These are phyloP conservation scores for Penicillium aurantiogriseum DNA, from an alignment of 2,329 filamentous ascomycete genomes.

Conservation along the genomic window DNA sequence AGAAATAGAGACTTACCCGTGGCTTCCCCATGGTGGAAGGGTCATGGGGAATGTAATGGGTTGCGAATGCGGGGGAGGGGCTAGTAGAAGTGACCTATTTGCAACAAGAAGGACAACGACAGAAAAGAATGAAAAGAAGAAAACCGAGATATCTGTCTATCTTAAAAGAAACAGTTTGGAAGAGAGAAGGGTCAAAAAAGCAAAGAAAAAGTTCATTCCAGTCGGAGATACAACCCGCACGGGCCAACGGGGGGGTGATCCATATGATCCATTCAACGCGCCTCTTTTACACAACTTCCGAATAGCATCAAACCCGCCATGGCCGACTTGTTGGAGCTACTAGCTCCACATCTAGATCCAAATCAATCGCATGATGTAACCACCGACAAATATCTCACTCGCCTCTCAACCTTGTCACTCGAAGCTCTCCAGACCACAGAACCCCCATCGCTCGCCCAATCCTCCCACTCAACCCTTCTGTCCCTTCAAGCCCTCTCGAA, in stretches of 20 bases:
- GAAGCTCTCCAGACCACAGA: slow-evolving; percentile 71
- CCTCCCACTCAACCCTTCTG: slow-evolving; percentile 74
- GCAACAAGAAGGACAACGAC: not conserved
- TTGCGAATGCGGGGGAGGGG: slow-evolving; percentile 21
- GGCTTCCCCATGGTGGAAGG: slow-evolving; percentile 55
- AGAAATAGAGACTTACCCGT: slow-evolving; percentile 44
- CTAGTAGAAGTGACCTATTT: slow-evolving; percentile 7
- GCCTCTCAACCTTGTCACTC: slow-evolving; percentile 73
- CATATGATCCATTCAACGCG: slow-evolving; percentile 12
- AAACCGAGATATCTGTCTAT: not conserved
- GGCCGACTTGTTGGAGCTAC: slow-evolving; percentile 74
- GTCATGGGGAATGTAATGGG: slow-evolving; percentile 21
- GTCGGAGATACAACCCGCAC: slow-evolving; percentile 30
- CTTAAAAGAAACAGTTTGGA: not conserved
- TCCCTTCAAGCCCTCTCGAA: slow-evolving; percentile 86
- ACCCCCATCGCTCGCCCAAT: slow-evolving; percentile 74
- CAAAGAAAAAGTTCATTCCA: slow-evolving; percentile 16
- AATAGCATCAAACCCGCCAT: slow-evolving; percentile 41
- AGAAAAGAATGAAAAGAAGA: not conserved
- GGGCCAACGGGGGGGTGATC: slow-evolving; percentile 23
- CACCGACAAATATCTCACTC: slow-evolving; percentile 65
- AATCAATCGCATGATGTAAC: slow-evolving; percentile 34
- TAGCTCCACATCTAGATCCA: slow-evolving; percentile 60
- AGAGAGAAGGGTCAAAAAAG: not conserved
- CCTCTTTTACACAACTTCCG: slow-evolving; percentile 14